phyloP scores from a whole-genome alignment of 345 rosid genomes.

The Citrus unshiu region DNA sequence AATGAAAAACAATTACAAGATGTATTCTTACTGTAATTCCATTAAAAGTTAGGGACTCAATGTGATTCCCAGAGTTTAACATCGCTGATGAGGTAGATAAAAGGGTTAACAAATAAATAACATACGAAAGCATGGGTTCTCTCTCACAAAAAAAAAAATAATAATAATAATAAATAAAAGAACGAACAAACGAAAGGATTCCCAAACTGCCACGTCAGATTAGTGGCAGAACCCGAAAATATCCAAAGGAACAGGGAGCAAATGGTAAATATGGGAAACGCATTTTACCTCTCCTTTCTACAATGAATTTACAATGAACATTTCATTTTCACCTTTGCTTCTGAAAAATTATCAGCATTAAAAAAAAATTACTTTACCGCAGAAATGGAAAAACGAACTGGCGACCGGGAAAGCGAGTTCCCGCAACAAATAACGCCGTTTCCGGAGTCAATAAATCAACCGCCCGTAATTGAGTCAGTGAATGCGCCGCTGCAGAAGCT shows the following conservation, averaged over 20 bases:
- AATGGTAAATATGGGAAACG: not conserved
- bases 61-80: no score
- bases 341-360: not conserved
- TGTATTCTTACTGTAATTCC: not conserved
- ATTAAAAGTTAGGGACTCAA: not conserved
- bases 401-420: not conserved
- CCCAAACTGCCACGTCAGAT: not conserved
- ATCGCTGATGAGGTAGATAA: no score
- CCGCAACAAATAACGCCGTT: slow-evolving; percentile 9
- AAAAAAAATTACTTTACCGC: slow-evolving; percentile 1
- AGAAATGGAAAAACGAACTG: slow-evolving; percentile 4
- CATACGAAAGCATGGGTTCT: no score
- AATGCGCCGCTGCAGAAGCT: slow-evolving; percentile 12
- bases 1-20: no score
- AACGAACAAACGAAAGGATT: not conserved
- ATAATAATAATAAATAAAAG: no score
- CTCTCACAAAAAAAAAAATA: no score
- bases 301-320: not conserved
- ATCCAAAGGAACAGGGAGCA: not conserved
- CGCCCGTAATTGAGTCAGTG: not conserved
- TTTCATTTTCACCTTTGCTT: not conserved
- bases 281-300: not conserved
- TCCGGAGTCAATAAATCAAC: not conserved
- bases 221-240: not conserved
- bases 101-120: no score